Conservation (phyloP, 2,329 filamentous ascomycete species). For the Aspergillus awamori region DNA sequence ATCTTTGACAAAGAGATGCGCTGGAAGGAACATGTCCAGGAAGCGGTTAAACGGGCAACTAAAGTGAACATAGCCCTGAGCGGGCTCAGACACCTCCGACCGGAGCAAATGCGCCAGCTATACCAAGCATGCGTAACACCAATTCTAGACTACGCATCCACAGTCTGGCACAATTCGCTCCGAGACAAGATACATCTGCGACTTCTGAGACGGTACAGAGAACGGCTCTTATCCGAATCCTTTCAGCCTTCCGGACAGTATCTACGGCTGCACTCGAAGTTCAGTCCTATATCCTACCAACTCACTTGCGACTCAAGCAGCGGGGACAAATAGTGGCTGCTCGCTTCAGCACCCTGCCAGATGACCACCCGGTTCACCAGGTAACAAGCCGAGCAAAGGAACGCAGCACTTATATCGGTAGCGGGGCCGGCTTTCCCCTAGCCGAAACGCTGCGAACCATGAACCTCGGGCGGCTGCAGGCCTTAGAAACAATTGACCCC, state of each 20-base stretch:
- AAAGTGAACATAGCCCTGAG: constrained; percentile 20
- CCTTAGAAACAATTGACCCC: constrained; percentile 30
- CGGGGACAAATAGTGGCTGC: no score
- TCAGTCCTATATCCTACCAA: constrained; percentile 21
- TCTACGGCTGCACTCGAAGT: constrained; percentile 22
- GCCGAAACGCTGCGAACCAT: constrained; percentile 25
- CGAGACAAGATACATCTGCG: constrained; percentile 24
- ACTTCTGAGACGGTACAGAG: constrained; percentile 21
- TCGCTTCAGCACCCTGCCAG: constrained; percentile 16
- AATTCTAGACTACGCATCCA: constrained; percentile 28
- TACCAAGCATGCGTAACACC: constrained; percentile 29
- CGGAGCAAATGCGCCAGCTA: constrained; percentile 26
- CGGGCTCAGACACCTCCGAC: constrained; percentile 25
- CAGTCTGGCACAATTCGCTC: constrained; percentile 26
- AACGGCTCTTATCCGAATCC: constrained; percentile 22
- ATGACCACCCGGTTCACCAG: constrained; percentile 12
- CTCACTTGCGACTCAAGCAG: constrained; percentile 10
- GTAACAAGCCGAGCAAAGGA: constrained; percentile 16
- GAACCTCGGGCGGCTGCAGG: constrained; percentile 16
- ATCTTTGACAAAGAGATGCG: constrained; percentile 28
- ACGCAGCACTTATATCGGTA: not conserved
- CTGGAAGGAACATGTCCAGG: constrained; percentile 28
- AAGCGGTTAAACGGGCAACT: constrained; percentile 24
- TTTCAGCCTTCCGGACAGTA: constrained; percentile 25
- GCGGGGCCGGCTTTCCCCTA: constrained; percentile 21